A percentile compares a stretch with the other conserved stretches of the same genome.
Evolutionary conservation across 2,329 filamentous ascomycete genomes (phyloP).

Genomic region (Botrytis hyacinthi): DNA sequence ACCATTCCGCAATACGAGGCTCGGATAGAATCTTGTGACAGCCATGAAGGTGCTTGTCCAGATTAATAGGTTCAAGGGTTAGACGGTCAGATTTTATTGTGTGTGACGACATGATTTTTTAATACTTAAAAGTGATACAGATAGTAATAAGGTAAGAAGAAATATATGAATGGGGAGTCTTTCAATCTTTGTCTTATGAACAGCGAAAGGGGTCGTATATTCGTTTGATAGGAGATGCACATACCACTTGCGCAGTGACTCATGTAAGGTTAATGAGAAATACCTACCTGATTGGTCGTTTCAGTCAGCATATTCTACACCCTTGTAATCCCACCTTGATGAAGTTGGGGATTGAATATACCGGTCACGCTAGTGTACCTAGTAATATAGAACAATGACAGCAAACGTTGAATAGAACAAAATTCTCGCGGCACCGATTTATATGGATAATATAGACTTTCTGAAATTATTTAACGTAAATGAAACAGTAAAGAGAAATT

Average conservation of each 20-base stretch:
- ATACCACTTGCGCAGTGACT: background rate
- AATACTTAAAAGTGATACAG: too few species aligned
- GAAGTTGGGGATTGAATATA: background rate
- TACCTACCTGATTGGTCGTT: background rate
- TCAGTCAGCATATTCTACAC: background rate
- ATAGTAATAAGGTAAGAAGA: background rate
- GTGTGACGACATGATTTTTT: background rate
- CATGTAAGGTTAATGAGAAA: background rate
- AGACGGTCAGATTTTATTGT: background rate
- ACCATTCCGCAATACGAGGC: conserved; percentile 1
- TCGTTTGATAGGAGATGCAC: background rate
- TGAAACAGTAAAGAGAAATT: background rate
- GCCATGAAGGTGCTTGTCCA: background rate
- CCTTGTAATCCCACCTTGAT: background rate
- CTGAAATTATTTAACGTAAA: background rate
- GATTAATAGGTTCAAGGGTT: conserved; percentile 6
- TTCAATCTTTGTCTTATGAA: background rate
- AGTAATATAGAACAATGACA: background rate
- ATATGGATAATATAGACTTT: background rate
- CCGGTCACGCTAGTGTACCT: background rate
- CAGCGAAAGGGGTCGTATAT: background rate
- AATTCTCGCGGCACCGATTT: background rate
- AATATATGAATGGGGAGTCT: background rate
- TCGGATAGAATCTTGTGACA: conserved; percentile 1
- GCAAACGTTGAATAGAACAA: background rate